A percentile compares a stretch with the other conserved stretches of the same genome.
These are phyloP conservation scores for Rhizopus arrhizus DNA, from an alignment of 371 early-diverging fungal species.

Conservation along the genomic window DNA sequence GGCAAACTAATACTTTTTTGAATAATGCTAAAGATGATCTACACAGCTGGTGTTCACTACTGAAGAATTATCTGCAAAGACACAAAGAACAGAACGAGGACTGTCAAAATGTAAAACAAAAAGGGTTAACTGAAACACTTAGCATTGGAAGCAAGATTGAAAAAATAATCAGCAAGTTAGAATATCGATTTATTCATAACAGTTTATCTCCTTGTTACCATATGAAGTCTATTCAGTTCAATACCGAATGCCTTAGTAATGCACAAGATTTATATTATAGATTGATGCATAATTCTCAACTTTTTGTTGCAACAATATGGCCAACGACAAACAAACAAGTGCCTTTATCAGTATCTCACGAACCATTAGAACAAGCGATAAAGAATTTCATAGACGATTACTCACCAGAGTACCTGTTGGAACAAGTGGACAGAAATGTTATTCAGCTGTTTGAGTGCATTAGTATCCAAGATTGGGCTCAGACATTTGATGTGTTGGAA, in stretches of 20 bases:
- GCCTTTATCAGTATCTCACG: conserved; percentile 29
- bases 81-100: background rate
- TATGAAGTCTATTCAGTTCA: conserved; percentile 35
- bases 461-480: conserved; percentile 74
- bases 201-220: conserved; percentile 44
- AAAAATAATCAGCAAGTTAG: conserved; percentile 26
- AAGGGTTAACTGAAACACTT: conserved; percentile 1
- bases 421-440: conserved; percentile 38
- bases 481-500: conserved; percentile 69
- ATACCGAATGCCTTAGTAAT: conserved; percentile 25
- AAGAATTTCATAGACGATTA: conserved; percentile 31
- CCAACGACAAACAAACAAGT: conserved; percentile 18
- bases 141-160: conserved; percentile 9
- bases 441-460: conserved; percentile 57
- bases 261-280: conserved; percentile 38
- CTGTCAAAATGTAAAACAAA: background rate
- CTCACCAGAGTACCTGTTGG: conserved; percentile 29
- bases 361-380: conserved; percentile 16
- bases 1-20: conserved; percentile 32
- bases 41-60: conserved; percentile 31
- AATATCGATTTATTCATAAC: conserved; percentile 29
- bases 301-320: conserved; percentile 23
- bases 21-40: conserved; percentile 28
- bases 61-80: conserved; percentile 1
- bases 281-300: conserved; percentile 27